Evolutionary conservation across 2,329 filamentous ascomycete genomes (phyloP).

Genomic region (Fusarium hostae): DNA sequence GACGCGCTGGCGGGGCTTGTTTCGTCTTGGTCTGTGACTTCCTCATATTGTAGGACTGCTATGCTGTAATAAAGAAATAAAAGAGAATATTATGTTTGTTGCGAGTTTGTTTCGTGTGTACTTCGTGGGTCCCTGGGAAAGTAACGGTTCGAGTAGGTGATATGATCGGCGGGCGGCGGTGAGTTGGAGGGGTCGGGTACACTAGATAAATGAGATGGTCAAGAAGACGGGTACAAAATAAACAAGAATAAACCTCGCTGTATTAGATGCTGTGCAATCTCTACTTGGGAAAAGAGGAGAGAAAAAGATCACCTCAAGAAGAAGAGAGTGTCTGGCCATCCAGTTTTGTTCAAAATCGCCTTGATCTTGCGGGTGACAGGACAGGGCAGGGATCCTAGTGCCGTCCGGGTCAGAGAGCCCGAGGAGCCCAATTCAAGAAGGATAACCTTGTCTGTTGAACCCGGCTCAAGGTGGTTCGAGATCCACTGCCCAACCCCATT

Average conservation of each 20-base stretch:
- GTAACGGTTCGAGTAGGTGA: constrained; percentile 5
- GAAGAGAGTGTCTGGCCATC: constrained; percentile 7
- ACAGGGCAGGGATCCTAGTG: constrained; percentile 15
- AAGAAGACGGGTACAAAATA: constrained; percentile 3
- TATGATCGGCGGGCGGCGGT: constrained; percentile 29
- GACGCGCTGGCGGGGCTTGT: constrained; percentile 12
- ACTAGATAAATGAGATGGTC: constrained; percentile 33
- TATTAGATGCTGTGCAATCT: constrained; percentile 18
- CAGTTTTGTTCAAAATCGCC: constrained; percentile 27
- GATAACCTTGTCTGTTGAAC: constrained; percentile 35
- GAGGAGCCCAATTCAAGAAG: constrained; percentile 41
- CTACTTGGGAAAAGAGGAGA: constrained; percentile 14
- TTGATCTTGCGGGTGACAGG: constrained; percentile 11
- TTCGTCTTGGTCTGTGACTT: constrained; percentile 35
- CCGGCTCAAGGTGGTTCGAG: constrained; percentile 37
- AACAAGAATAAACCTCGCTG: constrained; percentile 8
- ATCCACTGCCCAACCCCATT: constrained; percentile 42
- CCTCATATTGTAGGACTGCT: constrained; percentile 27
- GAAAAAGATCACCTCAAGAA: constrained; percentile 16
- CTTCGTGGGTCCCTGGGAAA: constrained; percentile 18
- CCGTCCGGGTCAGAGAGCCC: constrained; percentile 31
- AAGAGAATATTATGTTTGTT: constrained; percentile 12
- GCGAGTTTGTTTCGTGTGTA: constrained; percentile 14
- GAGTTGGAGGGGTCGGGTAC: constrained; percentile 24
- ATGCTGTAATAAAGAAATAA: neutral